Base-by-base conservation (phyloP, 139 green algal genomes). In the Chlorella sp. region DNA sequence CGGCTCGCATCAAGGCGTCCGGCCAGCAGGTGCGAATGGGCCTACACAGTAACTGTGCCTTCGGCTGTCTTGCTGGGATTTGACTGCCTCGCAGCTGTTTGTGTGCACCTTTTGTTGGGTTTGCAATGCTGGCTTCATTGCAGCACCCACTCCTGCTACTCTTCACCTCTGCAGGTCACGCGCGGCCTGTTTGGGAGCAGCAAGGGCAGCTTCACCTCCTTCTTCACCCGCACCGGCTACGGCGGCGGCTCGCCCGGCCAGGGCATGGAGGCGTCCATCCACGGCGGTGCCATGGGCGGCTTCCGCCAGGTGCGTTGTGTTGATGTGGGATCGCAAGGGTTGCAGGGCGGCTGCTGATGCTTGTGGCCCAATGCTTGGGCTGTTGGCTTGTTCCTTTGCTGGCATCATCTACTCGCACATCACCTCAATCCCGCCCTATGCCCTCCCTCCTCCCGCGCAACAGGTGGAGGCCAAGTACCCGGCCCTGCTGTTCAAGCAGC, bases 401-500 rank as follows among this genome's bases (percentile, higher is more conserved):
- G n/a, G n/a, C n/a, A n/a, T 20, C 57, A 20, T 64, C 3, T 21
- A 20, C 57, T 64, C 20, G 20, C 57, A n/a, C 57, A n/a, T 87
- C 60, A 28, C 28, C 60, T 67, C 25, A 32, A 90, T 56, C 25
- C 16, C 28, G 23, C 17, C 25, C 63, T 5, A 20, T 28, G 11
- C 63, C 6, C 63, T 21, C 26, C 13, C 17, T 3, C 36, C 1
- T 25, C 25, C 25, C 62, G 9, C 9, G 44, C 44, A 9, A 67
- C 93, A 98, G 87, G 96, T 99, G 67, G 97, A 99, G 89, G 97
- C 97, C 86, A 99, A 99, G 92, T 99, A 99, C 93, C 97, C 97
- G 1, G 97, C 98, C 12, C 93, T 99, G 90, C 92, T 99, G 78
- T 99, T 99, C 93, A 99, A 99, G 94, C 97, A 99, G 95, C 97